Conservation (phyloP, 768 basidiomycete species). For the Russula dissimulans region DNA sequence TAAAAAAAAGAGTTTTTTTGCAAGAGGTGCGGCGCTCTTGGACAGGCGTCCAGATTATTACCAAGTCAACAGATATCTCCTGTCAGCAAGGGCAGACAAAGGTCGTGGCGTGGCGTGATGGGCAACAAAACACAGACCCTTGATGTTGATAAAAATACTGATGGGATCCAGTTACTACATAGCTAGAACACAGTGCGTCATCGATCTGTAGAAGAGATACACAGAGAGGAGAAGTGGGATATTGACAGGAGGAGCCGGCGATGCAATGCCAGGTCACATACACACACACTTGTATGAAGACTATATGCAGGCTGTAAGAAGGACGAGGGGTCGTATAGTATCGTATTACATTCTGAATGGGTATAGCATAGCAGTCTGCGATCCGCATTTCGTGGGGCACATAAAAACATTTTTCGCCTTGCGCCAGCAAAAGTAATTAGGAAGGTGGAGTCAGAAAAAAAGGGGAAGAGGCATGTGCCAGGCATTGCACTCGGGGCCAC, state of each 20-base stretch:
- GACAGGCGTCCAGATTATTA: no score
- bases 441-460: not conserved
- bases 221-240: not conserved
- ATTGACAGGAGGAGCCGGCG: not conserved
- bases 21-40: no score
- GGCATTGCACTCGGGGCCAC: no score
- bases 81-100: no score
- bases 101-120: no score
- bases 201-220: constrained; percentile 2
- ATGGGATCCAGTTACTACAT: constrained; percentile 3
- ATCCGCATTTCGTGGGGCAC: not conserved
- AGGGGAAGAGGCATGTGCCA: no score
- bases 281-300: not conserved
- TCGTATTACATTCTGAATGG: constrained; percentile 9
- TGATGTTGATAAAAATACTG: not conserved
- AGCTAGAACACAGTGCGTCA: not conserved
- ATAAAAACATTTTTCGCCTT: not conserved
- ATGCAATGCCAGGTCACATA: constrained; percentile 4
- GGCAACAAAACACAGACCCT: not conserved
- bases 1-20: no score
- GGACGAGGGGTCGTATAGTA: not conserved
- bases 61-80: not conserved
- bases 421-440: not conserved
- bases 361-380: constrained; percentile 1
- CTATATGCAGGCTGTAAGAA: not conserved